A percentile compares a stretch with the other conserved stretches of the same genome.
Conservation (phyloP, 1,284 basidiomycete species). For the Trichosporon sp. region DNA sequence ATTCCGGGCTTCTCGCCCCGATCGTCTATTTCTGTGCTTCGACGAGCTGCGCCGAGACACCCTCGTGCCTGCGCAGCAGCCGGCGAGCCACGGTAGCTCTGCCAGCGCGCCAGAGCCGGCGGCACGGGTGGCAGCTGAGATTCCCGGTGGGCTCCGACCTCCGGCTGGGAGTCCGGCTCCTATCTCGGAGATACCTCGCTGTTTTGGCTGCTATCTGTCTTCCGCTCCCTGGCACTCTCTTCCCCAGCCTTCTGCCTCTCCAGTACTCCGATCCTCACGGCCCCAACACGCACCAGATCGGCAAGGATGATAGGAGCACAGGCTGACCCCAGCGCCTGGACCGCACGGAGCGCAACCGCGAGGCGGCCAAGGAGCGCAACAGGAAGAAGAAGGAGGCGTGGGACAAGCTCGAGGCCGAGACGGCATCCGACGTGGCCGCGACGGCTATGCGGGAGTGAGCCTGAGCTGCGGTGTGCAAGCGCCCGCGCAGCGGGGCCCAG, state of each 20-base stretch:
- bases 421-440: neutral
- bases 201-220: neutral
- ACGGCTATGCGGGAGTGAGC: slow-evolving; percentile 7
- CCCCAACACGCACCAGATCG: too few species aligned
- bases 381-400: slow-evolving; percentile 45
- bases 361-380: slow-evolving; percentile 59
- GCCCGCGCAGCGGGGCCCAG: too few species aligned
- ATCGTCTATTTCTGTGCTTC: neutral
- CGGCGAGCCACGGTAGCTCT: neutral
- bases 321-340: slow-evolving; percentile 57
- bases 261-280: too few species aligned
- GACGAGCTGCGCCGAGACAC: neutral
- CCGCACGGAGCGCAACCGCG: slow-evolving; percentile 65
- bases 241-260: too few species aligned
- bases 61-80: neutral
- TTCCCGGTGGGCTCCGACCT: neutral
- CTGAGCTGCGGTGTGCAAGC: too few species aligned
- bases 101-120: neutral
- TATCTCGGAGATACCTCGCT: neutral
- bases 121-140: neutral
- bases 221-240: neutral
- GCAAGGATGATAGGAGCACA: neutral
- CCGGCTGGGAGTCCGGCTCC: too few species aligned
- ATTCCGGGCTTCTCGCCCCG: neutral
- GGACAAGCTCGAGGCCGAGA: slow-evolving; percentile 36